A percentile compares a stretch with the other conserved stretches of the same genome.
phyloP scores from a whole-genome alignment of 2,329 filamentous ascomycete species.

The Helminthosporium solani region DNA sequence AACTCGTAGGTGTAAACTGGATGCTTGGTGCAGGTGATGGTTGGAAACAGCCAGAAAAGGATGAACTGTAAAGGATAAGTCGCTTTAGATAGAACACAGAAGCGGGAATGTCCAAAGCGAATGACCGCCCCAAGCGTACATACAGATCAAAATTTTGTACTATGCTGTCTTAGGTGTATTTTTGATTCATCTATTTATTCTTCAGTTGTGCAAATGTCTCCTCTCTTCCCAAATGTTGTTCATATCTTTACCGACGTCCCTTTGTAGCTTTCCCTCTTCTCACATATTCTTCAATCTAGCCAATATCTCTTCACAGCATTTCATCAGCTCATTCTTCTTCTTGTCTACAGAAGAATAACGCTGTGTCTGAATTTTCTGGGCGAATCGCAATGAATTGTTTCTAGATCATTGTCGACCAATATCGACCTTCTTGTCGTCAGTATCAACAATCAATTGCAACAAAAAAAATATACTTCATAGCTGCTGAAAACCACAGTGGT shows the following conservation, averaged over 20 bases:
- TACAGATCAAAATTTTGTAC: no score
- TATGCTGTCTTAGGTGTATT: no score
- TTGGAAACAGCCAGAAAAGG: conserved; percentile 26
- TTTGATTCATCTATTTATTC: background rate
- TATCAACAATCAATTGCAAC: no score
- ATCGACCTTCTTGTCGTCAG: no score
- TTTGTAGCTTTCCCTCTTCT: conserved; percentile 19
- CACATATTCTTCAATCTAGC: conserved; percentile 22
- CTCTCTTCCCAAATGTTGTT: conserved; percentile 19
- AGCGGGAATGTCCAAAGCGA: background rate
- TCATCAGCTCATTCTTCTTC: conserved; percentile 38
- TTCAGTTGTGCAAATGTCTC: background rate
- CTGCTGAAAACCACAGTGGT: no score
- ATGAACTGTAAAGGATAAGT: conserved; percentile 11
- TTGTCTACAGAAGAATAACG: conserved; percentile 46
- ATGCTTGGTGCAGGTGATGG: conserved; percentile 42
- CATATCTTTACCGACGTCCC: conserved; percentile 29
- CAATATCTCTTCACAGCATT: conserved; percentile 33
- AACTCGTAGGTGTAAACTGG: conserved; percentile 39
- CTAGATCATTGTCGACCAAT: no score
- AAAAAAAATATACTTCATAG: no score
- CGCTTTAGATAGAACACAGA: background rate
- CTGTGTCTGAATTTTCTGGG: no score
- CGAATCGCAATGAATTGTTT: no score
- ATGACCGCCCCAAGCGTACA: no score